Evolutionary conservation across 371 early-diverging fungal genomes (phyloP), one percentile per base, ranked within the genome.

Genomic region (Apophysomyces elegans): DNA sequence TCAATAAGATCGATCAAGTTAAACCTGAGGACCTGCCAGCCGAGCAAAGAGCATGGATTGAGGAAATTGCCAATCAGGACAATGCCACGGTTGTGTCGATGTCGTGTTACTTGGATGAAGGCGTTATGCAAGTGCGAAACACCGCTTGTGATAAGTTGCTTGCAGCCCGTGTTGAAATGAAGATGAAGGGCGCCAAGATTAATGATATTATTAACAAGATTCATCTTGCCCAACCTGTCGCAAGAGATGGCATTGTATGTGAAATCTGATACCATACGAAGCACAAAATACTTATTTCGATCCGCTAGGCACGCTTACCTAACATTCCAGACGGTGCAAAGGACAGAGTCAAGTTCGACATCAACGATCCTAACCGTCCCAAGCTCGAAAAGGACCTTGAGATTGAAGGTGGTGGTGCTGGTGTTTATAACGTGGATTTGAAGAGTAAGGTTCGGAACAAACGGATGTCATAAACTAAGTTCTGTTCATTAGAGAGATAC

Each of bases 1-100:
- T 99, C 67, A 97, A 95, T 88, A 99, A 99, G 86, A 96, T 95
- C 69, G 99, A 99, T 81, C 86, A 92, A 47, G 87, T 84, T 82
- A 86, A 86, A 46, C 88, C 91, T 37, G 96, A 94, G 67, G 91
- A 95, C 63, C 76, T 99, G 18, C 80, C 83, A 54, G 84, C 82
- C 21, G 92, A 88, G 63, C 95, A 96, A 43, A 83, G 86, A 61
- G 83, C 73, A 38, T 80, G 91, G 72, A 87, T 95, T 69, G 89
- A 95, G 70, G 86, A 84, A 44, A 91, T 93, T 71, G 81, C 86
- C 59, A 84, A 81, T 47, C 78, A 86, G 18, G 93, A 91, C 58
- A 88, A 81, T 66, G 89, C 91, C 44, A 90, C 90, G 68, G 83
- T 96, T 44, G 70, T 91, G 70, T 90, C 92, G 78, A 87, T 95